Evolutionary conservation across 306 rosid species (phyloP).

Genomic region (Dalbergia cochinchinensis): DNA sequence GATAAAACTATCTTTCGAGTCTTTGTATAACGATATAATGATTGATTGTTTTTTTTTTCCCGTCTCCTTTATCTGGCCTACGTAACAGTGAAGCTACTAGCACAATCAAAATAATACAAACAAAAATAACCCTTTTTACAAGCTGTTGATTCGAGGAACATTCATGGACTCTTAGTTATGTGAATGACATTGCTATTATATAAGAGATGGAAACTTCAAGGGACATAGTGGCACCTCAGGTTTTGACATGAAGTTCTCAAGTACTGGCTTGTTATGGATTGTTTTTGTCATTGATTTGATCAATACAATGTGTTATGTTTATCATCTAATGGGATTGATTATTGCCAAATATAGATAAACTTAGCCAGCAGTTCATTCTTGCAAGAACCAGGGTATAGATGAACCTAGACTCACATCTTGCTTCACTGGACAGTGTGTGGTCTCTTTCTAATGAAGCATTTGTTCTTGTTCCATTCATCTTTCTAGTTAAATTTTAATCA

Average conservation of each 20-base stretch:
- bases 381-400: background rate
- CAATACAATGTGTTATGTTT: background rate
- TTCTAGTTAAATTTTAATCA: background rate
- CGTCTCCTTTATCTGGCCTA: background rate
- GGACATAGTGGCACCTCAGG: background rate
- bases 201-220: background rate
- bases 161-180: background rate
- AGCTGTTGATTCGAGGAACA: background rate
- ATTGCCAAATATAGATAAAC: background rate
- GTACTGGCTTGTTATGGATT: too few species aligned
- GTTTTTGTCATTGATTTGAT: background rate
- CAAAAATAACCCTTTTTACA: background rate
- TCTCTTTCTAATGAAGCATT: background rate
- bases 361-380: background rate
- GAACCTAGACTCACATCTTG: background rate
- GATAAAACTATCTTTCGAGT: background rate
- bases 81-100: constrained; percentile 2
- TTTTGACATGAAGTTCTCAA: too few species aligned
- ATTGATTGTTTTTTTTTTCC: background rate
- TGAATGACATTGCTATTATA: too few species aligned
- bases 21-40: background rate
- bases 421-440: background rate
- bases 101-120: background rate
- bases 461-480: background rate
- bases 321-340: background rate